Percentiles rank a stretch among this genome's conserved stretches.
phyloP scores from a whole-genome alignment of 495 filamentous ascomycete species.

The Hyaloscypha bicolor region DNA sequence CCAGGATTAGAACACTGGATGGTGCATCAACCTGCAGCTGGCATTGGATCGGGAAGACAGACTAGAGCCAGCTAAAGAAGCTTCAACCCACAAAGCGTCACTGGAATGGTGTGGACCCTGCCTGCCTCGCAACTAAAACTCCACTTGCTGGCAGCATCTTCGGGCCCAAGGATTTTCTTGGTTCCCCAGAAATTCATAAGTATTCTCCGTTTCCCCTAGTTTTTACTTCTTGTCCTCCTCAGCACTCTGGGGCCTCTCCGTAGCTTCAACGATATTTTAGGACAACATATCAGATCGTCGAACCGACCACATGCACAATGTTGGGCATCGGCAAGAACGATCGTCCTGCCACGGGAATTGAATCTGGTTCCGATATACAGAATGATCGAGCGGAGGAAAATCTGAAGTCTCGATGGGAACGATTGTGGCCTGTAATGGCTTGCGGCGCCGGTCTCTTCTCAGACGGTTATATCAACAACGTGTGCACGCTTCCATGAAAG shows the following conservation, averaged over 20 bases:
- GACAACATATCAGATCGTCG: background rate
- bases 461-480: constrained; percentile 88
- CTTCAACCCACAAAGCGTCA: too few species aligned
- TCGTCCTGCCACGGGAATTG: background rate
- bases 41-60: too few species aligned
- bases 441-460: constrained; percentile 90
- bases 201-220: background rate
- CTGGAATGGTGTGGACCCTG: too few species aligned
- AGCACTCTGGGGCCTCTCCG: background rate
- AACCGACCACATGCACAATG: constrained; percentile 5
- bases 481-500: constrained; percentile 28
- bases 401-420: constrained; percentile 23
- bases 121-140: too few species aligned
- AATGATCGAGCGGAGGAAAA: constrained; percentile 19
- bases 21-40: too few species aligned
- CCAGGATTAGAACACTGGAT: too few species aligned
- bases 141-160: background rate
- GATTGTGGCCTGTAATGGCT: constrained; percentile 58
- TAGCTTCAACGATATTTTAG: background rate
- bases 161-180: background rate
- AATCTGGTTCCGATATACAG: constrained; percentile 7
- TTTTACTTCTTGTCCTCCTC: background rate
- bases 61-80: too few species aligned
- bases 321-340: constrained; percentile 19
- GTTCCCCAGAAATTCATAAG: background rate